These are phyloP conservation scores for Fusarium scirpi DNA, from an alignment of 2,329 filamentous ascomycete genomes.

Conservation along the genomic window DNA sequence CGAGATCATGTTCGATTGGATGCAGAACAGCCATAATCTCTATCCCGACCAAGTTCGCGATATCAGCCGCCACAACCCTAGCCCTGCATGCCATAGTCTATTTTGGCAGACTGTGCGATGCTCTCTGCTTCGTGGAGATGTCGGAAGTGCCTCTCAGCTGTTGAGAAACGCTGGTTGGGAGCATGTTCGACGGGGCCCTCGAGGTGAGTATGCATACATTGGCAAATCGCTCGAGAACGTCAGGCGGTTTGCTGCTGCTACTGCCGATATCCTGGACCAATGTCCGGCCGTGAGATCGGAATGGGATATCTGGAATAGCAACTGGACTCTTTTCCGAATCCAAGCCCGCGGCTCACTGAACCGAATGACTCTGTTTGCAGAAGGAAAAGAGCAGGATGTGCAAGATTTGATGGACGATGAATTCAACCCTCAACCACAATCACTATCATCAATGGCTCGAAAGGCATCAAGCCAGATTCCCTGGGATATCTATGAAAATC, in stretches of 20 bases:
- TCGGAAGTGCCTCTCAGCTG: conserved; percentile 73
- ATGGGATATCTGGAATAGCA: conserved; percentile 85
- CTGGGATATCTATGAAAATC: conserved; percentile 88
- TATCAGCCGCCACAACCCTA: conserved; percentile 73
- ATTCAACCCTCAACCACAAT: conserved; percentile 58
- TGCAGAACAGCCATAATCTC: conserved; percentile 79
- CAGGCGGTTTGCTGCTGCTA: conserved; percentile 75
- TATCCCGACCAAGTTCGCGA: conserved; percentile 75
- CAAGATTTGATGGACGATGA: conserved; percentile 49
- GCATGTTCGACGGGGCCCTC: conserved; percentile 75
- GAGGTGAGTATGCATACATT: conserved; percentile 75
- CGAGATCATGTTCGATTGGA: conserved; percentile 84
- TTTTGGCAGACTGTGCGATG: conserved; percentile 91
- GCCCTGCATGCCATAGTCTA: conserved; percentile 78
- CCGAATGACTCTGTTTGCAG: conserved; percentile 81
- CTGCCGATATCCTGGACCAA: conserved; percentile 75
- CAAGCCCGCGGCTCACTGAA: conserved; percentile 76
- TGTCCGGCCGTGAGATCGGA: conserved; percentile 78
- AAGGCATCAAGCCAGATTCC: conserved; percentile 89
- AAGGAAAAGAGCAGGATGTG: conserved; percentile 71
- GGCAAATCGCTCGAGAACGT: conserved; percentile 83
- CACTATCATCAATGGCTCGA: conserved; percentile 74
- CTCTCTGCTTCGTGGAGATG: conserved; percentile 79
- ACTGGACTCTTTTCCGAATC: conserved; percentile 87
- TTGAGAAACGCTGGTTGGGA: conserved; percentile 83